Conservation (phyloP, 2,329 filamentous ascomycete genomes). For the Cercospora janseana region DNA sequence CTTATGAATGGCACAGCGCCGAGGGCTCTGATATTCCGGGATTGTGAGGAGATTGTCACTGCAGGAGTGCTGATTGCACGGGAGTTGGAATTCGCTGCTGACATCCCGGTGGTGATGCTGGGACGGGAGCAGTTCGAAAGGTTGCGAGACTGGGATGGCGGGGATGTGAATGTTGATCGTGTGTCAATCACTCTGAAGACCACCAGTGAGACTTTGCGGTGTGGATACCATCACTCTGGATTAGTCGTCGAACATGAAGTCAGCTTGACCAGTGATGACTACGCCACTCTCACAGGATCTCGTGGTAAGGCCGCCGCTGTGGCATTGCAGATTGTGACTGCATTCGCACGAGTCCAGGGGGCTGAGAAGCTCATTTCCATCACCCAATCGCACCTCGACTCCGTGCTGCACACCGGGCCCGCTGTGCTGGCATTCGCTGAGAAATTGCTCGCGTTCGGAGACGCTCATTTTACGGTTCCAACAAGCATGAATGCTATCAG, state of each 20-base stretch:
- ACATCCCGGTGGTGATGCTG: slow-evolving; percentile 44
- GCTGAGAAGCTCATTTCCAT: slow-evolving; percentile 40
- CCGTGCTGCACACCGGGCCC: slow-evolving; percentile 44
- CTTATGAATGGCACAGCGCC: slow-evolving; percentile 44
- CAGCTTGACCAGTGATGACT: slow-evolving; percentile 2
- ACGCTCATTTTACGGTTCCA: slow-evolving; percentile 40
- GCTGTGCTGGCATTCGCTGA: slow-evolving; percentile 42
- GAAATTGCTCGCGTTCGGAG: slow-evolving; percentile 36
- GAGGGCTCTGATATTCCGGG: slow-evolving; percentile 44
- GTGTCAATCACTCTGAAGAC: background rate
- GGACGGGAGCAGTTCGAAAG: slow-evolving; percentile 11
- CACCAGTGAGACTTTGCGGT: no score
- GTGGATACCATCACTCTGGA: no score
- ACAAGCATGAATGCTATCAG: slow-evolving; percentile 48
- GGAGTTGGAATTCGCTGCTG: slow-evolving; percentile 42
- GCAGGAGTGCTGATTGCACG: slow-evolving; percentile 47
- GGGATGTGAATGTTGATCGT: background rate
- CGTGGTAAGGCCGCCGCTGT: slow-evolving; percentile 38
- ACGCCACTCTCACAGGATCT: slow-evolving; percentile 26
- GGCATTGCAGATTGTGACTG: slow-evolving; percentile 43
- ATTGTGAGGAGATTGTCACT: slow-evolving; percentile 47
- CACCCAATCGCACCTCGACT: slow-evolving; percentile 46
- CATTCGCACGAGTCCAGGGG: slow-evolving; percentile 40
- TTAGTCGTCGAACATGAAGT: no score
- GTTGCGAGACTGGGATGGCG: background rate